Percentiles rank a stretch among this genome's conserved stretches.
phyloP scores from a whole-genome alignment of 768 basidiomycete genomes.

The Coprinopsis marcescibilis region DNA sequence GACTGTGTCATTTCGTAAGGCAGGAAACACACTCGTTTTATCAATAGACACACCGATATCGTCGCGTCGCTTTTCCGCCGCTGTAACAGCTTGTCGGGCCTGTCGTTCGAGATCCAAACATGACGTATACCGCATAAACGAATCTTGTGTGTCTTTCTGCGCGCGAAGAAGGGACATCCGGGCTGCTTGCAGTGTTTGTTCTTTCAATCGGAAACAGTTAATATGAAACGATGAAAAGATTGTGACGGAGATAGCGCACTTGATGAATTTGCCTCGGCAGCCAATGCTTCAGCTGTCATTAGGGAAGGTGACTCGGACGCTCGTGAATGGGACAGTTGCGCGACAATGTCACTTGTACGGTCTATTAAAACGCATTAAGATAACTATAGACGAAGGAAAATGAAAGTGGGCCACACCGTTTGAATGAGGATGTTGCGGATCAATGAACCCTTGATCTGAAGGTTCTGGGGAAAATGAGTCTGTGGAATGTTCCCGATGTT shows the following conservation, averaged over 20 bases:
- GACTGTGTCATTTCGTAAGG: constrained; percentile 32
- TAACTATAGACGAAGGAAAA: constrained; percentile 1
- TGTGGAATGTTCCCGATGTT: constrained; percentile 38
- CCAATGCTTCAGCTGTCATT: constrained; percentile 44
- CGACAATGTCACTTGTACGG: constrained; percentile 32
- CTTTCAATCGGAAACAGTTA: constrained; percentile 22
- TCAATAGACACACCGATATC: constrained; percentile 40
- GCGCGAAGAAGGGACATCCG: constrained; percentile 56
- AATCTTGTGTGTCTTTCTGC: constrained; percentile 67
- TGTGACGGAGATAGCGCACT: constrained; percentile 35
- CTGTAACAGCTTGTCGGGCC: constrained; percentile 55
- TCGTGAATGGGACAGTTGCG: constrained; percentile 33
- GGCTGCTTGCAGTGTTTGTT: constrained; percentile 57
- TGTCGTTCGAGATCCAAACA: constrained; percentile 64
- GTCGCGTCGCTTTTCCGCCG: constrained; percentile 67
- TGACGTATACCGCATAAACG: constrained; percentile 62
- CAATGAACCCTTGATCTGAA: constrained; percentile 37
- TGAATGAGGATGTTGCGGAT: constrained; percentile 31
- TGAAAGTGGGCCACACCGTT: constrained; percentile 16
- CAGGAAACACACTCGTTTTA: constrained; percentile 14
- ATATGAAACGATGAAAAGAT: constrained; percentile 16
- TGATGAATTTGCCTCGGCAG: constrained; percentile 54
- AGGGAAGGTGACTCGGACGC: constrained; percentile 48
- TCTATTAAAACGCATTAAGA: constrained; percentile 21
- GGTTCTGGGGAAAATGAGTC: constrained; percentile 46